Percentiles rank a stretch among this genome's conserved stretches.
Evolutionary conservation across 352 stramenopile species (phyloP).

Genomic region (Phytophthora sansomeana): DNA sequence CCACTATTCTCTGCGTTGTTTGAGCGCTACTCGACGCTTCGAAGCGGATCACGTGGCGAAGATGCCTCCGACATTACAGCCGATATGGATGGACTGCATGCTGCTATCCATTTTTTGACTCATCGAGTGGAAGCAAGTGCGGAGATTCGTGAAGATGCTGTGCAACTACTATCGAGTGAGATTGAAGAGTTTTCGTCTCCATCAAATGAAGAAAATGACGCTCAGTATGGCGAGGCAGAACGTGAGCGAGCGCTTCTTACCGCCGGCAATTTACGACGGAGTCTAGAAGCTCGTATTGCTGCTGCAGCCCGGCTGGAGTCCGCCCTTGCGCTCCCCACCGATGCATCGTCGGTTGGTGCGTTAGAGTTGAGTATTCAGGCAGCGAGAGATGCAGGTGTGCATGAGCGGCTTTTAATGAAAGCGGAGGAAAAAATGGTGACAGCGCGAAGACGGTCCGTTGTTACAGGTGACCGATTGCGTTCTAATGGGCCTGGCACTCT

Average conservation of each 20-base stretch:
- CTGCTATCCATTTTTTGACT: conserved; percentile 65
- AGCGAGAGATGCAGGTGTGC: conserved; percentile 65
- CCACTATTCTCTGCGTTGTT: conserved; percentile 58
- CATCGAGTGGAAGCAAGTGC: conserved; percentile 53
- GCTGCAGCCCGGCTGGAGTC: conserved; percentile 59
- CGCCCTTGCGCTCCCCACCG: conserved; percentile 47
- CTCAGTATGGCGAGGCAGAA: conserved; percentile 40
- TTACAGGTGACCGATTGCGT: conserved; percentile 31
- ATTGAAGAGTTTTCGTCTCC: conserved; percentile 59
- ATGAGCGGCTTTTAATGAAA: conserved; percentile 65
- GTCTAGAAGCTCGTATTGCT: conserved; percentile 55
- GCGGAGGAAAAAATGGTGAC: conserved; percentile 65
- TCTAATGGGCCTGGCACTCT: conserved; percentile 32
- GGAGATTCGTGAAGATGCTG: conserved; percentile 67
- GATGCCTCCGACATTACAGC: conserved; percentile 9
- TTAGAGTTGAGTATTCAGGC: conserved; percentile 67
- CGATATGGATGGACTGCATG: conserved; percentile 56
- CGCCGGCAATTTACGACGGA: conserved; percentile 55
- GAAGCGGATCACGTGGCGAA: conserved; percentile 24
- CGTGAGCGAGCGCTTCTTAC: conserved; percentile 49
- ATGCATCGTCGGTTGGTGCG: conserved; percentile 55
- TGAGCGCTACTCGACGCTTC: conserved; percentile 48
- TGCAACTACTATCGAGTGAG: conserved; percentile 59
- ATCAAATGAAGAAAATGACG: conserved; percentile 31
- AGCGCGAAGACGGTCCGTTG: conserved; percentile 32